Evolutionary conservation across 2,329 filamentous ascomycete genomes (phyloP), one percentile per base, ranked within the genome.

Genomic region (Rosellinia necatrix): DNA sequence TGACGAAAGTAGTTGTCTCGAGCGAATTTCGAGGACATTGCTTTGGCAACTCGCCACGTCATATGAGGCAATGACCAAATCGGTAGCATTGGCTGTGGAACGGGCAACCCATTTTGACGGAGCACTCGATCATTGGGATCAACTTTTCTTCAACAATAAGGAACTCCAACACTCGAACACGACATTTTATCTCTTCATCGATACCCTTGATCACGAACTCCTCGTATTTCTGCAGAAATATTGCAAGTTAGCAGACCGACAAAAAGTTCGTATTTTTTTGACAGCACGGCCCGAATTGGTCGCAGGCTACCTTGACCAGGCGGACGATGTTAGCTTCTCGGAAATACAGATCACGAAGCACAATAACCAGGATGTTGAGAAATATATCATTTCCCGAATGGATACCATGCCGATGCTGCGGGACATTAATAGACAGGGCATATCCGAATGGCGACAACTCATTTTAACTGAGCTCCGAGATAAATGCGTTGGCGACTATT

Each of bases 1-100:
- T 34, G 66, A 68, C 25, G 50, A 53, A n/a, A 57, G 58, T 8
- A 57, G 43, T 10, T 40, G 58, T 15, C 37, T 70, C 19, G 64
- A 68, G 29, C 24, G 64, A 1, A 60, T 69, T 19, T 64, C 68
- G 7, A 62, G 67, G 34, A 64, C 65, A 13, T 50, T 71, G 10
- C 59, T 73, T 19, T 72, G 70, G 66, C 71, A 73, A 55, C 64
- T 72, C 15, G 63, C 66, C 1, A 69, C 66, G 17, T 64, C 67
- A 4, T 68, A 71, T 15, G 69, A 70, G 46, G 65, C 70, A 1
- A 70, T 72, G 63, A 67, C 68, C 17, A 72, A 71, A 57, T 66
- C 68, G 4, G 63, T 70, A 4, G 67, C 64, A 32, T 62, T 63
- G 32, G 66, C 65, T 8, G 59, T 69, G 5, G 68, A 71, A 49